Evolutionary conservation across 306 rosid genomes (phyloP).

Genomic region (Rubus idaeus): DNA sequence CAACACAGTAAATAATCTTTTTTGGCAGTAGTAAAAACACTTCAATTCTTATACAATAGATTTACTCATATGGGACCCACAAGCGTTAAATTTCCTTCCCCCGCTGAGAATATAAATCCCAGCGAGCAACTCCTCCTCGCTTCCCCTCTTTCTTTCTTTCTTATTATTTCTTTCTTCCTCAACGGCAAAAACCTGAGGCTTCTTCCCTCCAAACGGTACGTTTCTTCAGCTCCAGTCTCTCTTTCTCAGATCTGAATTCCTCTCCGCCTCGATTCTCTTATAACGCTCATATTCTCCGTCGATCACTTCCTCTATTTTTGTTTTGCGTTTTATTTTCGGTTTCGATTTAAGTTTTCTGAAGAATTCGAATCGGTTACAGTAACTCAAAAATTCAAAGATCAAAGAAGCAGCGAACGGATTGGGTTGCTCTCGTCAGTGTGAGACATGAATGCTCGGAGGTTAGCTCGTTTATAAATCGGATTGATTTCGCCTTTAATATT

Average conservation of each 20-base stretch:
- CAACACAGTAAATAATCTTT: neutral
- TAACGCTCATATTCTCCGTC: neutral
- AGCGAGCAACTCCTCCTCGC: neutral
- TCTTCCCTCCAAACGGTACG: conserved; percentile 30
- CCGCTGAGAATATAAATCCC: conserved; percentile 22
- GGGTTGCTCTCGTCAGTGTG: neutral
- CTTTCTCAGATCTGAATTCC: conserved; percentile 23
- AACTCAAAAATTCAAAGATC: neutral
- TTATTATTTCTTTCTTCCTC: neutral
- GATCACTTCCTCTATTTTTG: neutral
- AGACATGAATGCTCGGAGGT: conserved; percentile 59
- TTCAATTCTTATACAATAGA: neutral
- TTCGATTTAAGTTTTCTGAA: neutral
- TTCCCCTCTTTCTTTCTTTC: neutral
- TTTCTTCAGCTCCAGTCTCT: conserved; percentile 11
- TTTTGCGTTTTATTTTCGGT: neutral
- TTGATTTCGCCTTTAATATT: neutral
- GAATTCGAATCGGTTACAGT: neutral
- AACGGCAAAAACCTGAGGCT: neutral
- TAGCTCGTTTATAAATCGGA: conserved; percentile 11
- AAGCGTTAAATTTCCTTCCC: conserved; percentile 11
- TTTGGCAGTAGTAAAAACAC: neutral
- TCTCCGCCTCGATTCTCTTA: neutral
- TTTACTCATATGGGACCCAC: neutral
- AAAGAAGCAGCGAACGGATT: neutral